phyloP scores from a whole-genome alignment of 495 filamentous ascomycete genomes.

The Emericellopsis terricola region DNA sequence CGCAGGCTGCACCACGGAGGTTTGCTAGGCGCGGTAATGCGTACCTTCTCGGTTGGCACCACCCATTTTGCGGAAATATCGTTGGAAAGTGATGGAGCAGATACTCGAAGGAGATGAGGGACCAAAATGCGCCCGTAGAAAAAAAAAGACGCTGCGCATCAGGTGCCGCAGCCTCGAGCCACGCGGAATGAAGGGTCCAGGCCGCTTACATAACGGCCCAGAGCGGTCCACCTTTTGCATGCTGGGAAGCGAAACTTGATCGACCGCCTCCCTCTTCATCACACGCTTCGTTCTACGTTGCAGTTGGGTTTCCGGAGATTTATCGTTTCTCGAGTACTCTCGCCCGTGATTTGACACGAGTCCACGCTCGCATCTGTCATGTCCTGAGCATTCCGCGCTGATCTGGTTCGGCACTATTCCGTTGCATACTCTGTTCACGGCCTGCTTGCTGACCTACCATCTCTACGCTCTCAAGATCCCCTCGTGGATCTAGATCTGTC shows the following conservation, averaged over 20 bases:
- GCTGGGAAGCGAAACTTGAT: too few species aligned
- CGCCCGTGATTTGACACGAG: too few species aligned
- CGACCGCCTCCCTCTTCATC: too few species aligned
- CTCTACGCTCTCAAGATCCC: slow-evolving; percentile 2
- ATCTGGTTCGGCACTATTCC: slow-evolving; percentile 30
- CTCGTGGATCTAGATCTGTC: not conserved
- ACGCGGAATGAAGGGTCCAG: too few species aligned
- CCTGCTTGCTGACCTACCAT: slow-evolving; percentile 12
- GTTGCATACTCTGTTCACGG: slow-evolving; percentile 6
- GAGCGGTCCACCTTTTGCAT: not conserved
- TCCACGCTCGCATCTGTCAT: too few species aligned
- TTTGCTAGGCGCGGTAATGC: not conserved
- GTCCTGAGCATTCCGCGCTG: slow-evolving; percentile 3
- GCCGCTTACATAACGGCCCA: not conserved
- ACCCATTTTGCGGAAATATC: slow-evolving; percentile 18
- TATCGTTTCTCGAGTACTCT: too few species aligned
- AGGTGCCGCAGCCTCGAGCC: too few species aligned
- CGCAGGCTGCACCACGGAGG: not conserved
- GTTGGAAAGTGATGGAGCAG: too few species aligned
- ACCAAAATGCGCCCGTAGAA: slow-evolving; percentile 2
- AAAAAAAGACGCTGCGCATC: slow-evolving; percentile 3
- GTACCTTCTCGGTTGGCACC: slow-evolving; percentile 18
- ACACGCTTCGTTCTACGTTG: too few species aligned
- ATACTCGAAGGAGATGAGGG: too few species aligned
- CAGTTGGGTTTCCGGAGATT: too few species aligned